Evolutionary conservation across 345 rosid genomes (phyloP).

Genomic region (Lepidium sativum): DNA sequence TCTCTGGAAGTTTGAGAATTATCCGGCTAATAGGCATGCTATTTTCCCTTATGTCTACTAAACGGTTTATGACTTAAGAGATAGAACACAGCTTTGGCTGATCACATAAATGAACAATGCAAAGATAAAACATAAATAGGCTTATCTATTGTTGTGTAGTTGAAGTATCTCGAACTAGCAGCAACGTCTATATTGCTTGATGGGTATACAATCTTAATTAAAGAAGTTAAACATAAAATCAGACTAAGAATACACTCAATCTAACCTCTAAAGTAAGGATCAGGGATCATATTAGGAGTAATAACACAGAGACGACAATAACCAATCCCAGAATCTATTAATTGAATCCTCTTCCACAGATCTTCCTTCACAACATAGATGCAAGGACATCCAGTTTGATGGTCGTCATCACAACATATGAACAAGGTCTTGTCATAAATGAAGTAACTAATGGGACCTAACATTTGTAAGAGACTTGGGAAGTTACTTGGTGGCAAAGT

Average conservation of each 20-base stretch:
- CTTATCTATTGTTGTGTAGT: too few species aligned
- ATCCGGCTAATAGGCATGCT: conserved; percentile 45
- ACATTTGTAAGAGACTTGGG: accelerated
- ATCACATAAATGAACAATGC: too few species aligned
- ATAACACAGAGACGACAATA: background rate
- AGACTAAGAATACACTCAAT: background rate
- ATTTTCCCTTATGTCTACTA: conserved; percentile 46
- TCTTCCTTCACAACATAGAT: background rate
- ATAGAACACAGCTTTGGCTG: background rate
- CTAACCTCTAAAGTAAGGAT: background rate
- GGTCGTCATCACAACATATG: background rate
- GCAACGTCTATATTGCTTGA: too few species aligned
- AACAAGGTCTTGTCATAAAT: background rate
- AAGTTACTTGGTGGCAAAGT: background rate
- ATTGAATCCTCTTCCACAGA: background rate
- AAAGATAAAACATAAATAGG: too few species aligned
- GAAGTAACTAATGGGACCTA: background rate
- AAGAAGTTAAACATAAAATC: too few species aligned
- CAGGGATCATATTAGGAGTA: background rate
- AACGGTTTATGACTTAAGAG: background rate
- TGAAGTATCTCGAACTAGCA: too few species aligned
- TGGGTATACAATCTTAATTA: too few species aligned
- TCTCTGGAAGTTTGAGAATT: conserved; percentile 46
- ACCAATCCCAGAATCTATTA: background rate
- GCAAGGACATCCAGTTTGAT: background rate